Base-by-base conservation (phyloP, 2,329 filamentous ascomycete genomes). In the Pseudogymnoascus sp. region DNA sequence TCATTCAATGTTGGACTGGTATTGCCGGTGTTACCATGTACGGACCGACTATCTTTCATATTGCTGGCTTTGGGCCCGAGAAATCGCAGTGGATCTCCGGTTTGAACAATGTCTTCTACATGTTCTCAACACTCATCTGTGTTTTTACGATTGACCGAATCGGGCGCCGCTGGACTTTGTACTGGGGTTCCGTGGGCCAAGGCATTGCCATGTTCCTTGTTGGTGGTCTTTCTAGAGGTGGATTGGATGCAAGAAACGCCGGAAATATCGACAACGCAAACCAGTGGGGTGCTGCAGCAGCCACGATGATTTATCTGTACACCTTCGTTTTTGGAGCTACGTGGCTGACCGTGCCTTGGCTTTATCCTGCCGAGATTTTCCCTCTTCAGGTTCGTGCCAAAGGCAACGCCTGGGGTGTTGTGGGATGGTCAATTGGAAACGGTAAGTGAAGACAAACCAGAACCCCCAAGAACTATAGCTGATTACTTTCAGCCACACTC, bases 361-460 rank as follows among this genome's bases (percentile, higher is more conserved):
- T 89, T 0, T 88, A 88, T 63, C 86, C 86, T 0, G 86, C 88
- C 1, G 88, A 92, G 71, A 91, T 91, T 62, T 91, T 90, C 69
- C 87, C 88, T 0, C 75, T 90, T 0, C 82, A 87, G 65, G 81
- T 90, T 0, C 82, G 89, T 21, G 88, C 89, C 1, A 87, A 88
- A 68, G 89, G 88, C 4, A 91, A 91, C 65, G 87, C 88, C 0
- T 91, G 85, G 82, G 88, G 88, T 17, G 88, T 91, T 0, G 82
- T 90, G 0, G 88, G 89, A 0, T 92, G 88, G 89, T 84, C 80
- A 11, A 89, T 91, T 62, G 88, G 89, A 0, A 90, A 90, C 67
- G 87, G 87, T 47, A 47, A 47, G 21, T 47, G 19, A 47, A 47
- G 11, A 15, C 21, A 15, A 23, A 21, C 38, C 9, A 9, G 10